Conservation (phyloP, 495 filamentous ascomycete genomes). For the Hypoxylon cercidicola region DNA sequence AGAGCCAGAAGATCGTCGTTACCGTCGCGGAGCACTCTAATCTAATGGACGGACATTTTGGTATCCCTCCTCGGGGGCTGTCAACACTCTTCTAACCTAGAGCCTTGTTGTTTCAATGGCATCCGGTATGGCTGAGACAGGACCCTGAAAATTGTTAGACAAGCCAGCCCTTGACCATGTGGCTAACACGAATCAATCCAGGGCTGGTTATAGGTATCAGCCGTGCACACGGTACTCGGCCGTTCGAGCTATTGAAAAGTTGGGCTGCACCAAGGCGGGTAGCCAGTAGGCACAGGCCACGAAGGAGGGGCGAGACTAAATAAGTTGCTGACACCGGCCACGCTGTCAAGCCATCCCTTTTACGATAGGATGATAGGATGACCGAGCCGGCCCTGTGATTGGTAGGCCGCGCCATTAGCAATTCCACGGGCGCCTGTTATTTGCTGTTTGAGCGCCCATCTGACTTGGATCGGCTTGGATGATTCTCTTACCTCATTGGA, state of each 20-base stretch:
- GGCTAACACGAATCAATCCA: conserved; percentile 41
- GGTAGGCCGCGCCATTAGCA: conserved; percentile 20
- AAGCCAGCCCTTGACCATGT: conserved; percentile 39
- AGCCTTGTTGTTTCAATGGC: too few relatives aligned
- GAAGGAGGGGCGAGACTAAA: conserved; percentile 39
- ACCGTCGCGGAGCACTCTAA: conserved; percentile 28
- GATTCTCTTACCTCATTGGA: background rate
- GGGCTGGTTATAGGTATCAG: conserved; percentile 38
- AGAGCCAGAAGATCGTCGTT: conserved; percentile 15
- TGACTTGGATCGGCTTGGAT: conserved; percentile 24
- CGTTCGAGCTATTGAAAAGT: conserved; percentile 23
- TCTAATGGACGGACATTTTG: conserved; percentile 21
- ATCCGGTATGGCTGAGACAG: conserved; percentile 27
- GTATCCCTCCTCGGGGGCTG: too few relatives aligned
- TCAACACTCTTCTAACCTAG: too few relatives aligned
- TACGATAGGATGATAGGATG: conserved; percentile 25
- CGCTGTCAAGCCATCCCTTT: conserved; percentile 44
- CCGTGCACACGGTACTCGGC: conserved; percentile 28
- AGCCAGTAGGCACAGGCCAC: conserved; percentile 43
- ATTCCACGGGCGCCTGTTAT: conserved; percentile 30
- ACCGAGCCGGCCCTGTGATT: conserved; percentile 21
- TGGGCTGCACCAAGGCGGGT: background rate
- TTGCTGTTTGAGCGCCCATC: conserved; percentile 34
- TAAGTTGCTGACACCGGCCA: conserved; percentile 42
- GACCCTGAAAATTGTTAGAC: conserved; percentile 39